These are phyloP conservation scores for Lasiodiplodia citricola DNA, from an alignment of 2,329 filamentous ascomycete genomes.

Conservation along the genomic window DNA sequence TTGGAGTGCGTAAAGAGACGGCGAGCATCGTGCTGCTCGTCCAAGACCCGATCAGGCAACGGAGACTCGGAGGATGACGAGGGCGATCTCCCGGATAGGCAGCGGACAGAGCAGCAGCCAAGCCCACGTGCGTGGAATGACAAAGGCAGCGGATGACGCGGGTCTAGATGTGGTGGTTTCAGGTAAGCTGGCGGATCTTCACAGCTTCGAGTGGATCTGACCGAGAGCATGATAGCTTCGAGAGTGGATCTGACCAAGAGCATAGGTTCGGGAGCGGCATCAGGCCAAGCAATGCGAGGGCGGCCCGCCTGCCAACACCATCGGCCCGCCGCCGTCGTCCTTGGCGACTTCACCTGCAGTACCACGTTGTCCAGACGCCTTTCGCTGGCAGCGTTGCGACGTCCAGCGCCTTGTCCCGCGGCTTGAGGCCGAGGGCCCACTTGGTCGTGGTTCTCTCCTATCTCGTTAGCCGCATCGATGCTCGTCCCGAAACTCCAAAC, in stretches of 20 bases:
- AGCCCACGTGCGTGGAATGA: background rate
- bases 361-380: background rate
- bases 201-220: background rate
- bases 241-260: background rate
- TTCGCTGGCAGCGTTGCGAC: no score
- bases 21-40: background rate
- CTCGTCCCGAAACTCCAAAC: conserved; percentile 4
- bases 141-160: background rate
- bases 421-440: background rate
- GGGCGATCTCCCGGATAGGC: background rate
- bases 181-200: background rate
- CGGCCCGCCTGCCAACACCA: background rate
- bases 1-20: background rate
- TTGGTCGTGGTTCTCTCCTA: background rate
- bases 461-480: background rate
- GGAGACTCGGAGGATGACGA: background rate
- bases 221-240: no score
- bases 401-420: background rate
- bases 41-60: background rate
- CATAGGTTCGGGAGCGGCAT: background rate
- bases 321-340: conserved; percentile 2
- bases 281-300: conserved; percentile 4
- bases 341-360: background rate
- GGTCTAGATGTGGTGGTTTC: background rate
- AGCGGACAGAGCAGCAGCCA: background rate